A percentile compares a stretch with the other conserved stretches of the same genome.
These are phyloP conservation scores for Edaphochlamys debaryana DNA, from an alignment of 139 green algal species.

Conservation along the genomic window DNA sequence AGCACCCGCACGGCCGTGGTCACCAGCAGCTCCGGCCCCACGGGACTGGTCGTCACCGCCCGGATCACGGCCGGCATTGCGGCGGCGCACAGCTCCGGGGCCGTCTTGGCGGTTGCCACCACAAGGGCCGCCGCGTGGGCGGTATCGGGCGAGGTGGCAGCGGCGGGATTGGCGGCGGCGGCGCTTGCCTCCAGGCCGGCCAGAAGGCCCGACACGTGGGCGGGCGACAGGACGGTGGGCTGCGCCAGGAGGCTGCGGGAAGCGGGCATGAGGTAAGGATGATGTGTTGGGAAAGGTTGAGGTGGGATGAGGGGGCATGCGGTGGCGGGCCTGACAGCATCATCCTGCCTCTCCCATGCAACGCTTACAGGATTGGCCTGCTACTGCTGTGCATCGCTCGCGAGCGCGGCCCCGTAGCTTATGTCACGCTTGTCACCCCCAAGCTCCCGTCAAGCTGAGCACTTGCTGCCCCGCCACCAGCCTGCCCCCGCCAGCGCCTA, in stretches of 20 bases:
- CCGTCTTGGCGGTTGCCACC: conserved; percentile 20
- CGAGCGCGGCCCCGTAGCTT: too few relatives aligned
- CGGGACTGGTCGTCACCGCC: background rate
- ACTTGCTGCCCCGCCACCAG: too few relatives aligned
- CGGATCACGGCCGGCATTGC: conserved; percentile 4
- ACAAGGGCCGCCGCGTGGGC: background rate
- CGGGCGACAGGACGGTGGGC: conserved; percentile 64
- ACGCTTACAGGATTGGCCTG: too few relatives aligned
- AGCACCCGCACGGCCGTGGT: conserved; percentile 22
- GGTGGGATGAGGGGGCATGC: too few relatives aligned
- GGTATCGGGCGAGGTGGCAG: background rate
- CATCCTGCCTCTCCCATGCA: too few relatives aligned
- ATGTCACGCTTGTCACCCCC: too few relatives aligned
- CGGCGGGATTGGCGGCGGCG: background rate
- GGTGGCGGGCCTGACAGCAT: too few relatives aligned
- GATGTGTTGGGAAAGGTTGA: too few relatives aligned
- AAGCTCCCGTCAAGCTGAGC: too few relatives aligned
- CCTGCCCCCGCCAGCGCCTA: too few relatives aligned
- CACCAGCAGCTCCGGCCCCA: conserved; percentile 4
- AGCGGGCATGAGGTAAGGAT: too few relatives aligned
- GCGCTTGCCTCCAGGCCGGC: conserved; percentile 36
- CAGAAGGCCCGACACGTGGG: conserved; percentile 60
- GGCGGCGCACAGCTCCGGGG: background rate
- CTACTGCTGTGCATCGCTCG: too few relatives aligned
- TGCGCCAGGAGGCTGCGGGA: conserved; percentile 51